Conservation (phyloP, 2,329 filamentous ascomycete species). For the Fusarium sp. region DNA sequence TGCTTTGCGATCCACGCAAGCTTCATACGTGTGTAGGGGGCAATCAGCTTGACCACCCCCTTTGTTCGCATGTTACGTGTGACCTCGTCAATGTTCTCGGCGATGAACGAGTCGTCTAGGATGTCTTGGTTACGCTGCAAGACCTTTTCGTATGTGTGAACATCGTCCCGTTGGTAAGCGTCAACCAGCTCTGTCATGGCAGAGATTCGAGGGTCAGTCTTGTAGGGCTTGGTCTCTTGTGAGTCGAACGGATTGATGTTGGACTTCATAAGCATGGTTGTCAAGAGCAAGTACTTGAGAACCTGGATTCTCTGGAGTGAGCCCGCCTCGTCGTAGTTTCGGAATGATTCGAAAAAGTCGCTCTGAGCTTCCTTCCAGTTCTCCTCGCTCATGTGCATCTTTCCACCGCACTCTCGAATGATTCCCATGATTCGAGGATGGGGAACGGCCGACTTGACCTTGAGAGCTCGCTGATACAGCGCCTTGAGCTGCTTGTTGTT, state of each 20-base stretch:
- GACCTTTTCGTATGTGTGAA: slow-evolving; percentile 90
- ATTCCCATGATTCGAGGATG: slow-evolving; percentile 99
- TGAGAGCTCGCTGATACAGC: slow-evolving; percentile 90
- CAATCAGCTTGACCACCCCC: slow-evolving; percentile 91
- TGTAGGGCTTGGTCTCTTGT: slow-evolving; percentile 98
- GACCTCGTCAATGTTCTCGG: slow-evolving; percentile 98
- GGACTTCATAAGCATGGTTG: slow-evolving; percentile 98
- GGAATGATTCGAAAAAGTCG: slow-evolving; percentile 98
- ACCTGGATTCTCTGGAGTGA: slow-evolving; percentile 97
- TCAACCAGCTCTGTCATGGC: slow-evolving; percentile 98
- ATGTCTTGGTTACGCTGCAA: slow-evolving; percentile 90
- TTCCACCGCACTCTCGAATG: slow-evolving; percentile 97
- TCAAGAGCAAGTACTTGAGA: slow-evolving; percentile 94
- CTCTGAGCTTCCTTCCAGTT: slow-evolving; percentile 98
- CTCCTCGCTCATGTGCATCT: slow-evolving; percentile 99
- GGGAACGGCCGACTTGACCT: slow-evolving; percentile 94
- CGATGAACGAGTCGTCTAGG: slow-evolving; percentile 92
- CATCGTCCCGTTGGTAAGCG: slow-evolving; percentile 95
- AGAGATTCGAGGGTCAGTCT: slow-evolving; percentile 91
- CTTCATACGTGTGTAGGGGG: slow-evolving; percentile 93
- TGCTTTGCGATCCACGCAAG: slow-evolving; percentile 88
- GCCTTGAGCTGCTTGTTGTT: slow-evolving; percentile 98
- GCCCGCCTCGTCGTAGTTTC: slow-evolving; percentile 98
- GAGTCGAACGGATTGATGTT: slow-evolving; percentile 99
- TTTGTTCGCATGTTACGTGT: slow-evolving; percentile 98